phyloP scores from a whole-genome alignment of 306 rosid genomes.

The Glycine tomentella region DNA sequence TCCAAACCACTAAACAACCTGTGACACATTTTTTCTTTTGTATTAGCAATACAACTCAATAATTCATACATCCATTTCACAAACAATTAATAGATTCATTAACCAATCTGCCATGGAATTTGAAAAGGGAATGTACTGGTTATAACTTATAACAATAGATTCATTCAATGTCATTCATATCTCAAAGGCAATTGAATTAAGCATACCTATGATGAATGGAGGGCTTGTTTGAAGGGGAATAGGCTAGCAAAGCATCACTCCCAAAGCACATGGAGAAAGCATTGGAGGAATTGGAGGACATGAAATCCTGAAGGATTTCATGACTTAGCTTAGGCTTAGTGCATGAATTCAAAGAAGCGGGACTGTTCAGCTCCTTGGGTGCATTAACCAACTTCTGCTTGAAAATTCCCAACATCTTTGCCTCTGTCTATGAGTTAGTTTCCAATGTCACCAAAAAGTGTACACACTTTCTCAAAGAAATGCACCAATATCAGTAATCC shows the following conservation, averaged over 20 bases:
- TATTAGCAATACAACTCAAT: neutral
- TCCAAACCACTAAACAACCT: constrained; percentile 60
- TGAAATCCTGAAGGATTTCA: constrained; percentile 64
- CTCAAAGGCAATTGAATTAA: too few relatives aligned
- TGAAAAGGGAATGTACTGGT: neutral
- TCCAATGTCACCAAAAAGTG: too few relatives aligned
- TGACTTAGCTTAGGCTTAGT: constrained; percentile 60
- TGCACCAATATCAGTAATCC: constrained; percentile 42
- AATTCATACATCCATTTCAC: neutral
- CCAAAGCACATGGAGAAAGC: constrained; percentile 70
- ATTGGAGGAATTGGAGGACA: constrained; percentile 55
- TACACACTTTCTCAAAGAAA: constrained; percentile 15
- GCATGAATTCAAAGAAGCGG: constrained; percentile 58
- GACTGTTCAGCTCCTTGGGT: constrained; percentile 91
- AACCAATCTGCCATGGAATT: neutral
- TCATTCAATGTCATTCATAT: neutral
- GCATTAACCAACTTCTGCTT: constrained; percentile 75
- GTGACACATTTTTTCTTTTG: constrained; percentile 33
- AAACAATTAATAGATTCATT: neutral
- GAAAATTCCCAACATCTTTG: constrained; percentile 79
- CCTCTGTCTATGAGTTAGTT: constrained; percentile 22
- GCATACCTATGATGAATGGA: constrained; percentile 59
- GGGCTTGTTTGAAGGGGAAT: constrained; percentile 50
- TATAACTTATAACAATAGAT: neutral
- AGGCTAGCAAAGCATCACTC: constrained; percentile 64